Base-by-base conservation (phyloP, 2,329 filamentous ascomycete species). In the Chrysosporium queenslandicum region DNA sequence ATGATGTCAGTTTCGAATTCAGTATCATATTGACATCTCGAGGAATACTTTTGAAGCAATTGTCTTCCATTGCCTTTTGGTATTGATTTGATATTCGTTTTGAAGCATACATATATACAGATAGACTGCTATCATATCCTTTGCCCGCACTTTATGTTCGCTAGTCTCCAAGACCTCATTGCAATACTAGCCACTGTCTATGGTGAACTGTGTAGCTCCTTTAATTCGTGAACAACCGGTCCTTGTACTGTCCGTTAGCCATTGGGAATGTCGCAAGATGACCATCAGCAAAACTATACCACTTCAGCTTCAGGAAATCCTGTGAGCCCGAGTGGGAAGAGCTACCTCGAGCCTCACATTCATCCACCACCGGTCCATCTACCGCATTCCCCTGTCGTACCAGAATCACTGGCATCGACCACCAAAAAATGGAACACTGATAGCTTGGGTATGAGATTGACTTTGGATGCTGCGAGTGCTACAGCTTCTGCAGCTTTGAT, bases 401-500 rank as follows among this genome's bases (percentile, higher is more conserved):
- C 45, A 3, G 39, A n/a, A 12, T 27, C 40, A 16, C 14, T 43
- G 20, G 36, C 46, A 12, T 42, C 54, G 1, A 27, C 50, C 18
- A 20, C 50, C 37, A 50, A 56, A 39, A 58, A 56, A 68, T 91
- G 86, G 85, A 94, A 94, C 67, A 90, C 86, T 21, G 78, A 80
- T 58, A 83, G 86, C 59, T 68, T 94, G 52, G 78, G 77, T 12
- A 67, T 77, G 58, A 78, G 88, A 49, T 64, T 94, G 11, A 79
- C 75, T 40, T 78, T 81, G 14, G 88, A 95, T 71, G 68, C 79
- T 20, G 67, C 78, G 41, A 83, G 84, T 61, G 89, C 87, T 1
- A 77, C 79, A 1, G 77, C 79, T 42, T 87, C 89, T 9, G 87
- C 85, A 1, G 78, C 77, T 5, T 72, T 92, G 55, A 85, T 95